Base-by-base conservation (phyloP, 208 protist species). In the Wallacemonas sp. region DNA sequence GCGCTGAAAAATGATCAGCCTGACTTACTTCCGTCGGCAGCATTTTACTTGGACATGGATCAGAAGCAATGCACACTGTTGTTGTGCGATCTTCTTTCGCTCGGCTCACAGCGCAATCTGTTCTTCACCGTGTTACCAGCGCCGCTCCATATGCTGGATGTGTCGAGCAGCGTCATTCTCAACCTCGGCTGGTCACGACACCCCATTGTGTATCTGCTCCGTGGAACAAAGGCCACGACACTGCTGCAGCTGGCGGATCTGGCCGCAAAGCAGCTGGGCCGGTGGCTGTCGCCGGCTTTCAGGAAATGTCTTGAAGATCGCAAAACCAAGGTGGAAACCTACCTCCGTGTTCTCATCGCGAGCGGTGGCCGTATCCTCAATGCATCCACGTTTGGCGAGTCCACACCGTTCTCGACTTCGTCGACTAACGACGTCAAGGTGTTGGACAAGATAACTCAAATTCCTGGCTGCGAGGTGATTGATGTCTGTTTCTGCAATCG, bases 401-500 rank as follows among this genome's bases (percentile, higher is more conserved):
- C 56, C 8, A 49, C 34, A 8, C 38, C 56, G 6, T 45, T 62
- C 22, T 9, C 15, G 15, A 6, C 47, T 8, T 26, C 11, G 9
- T 14, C 15, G 3, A 9, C 5, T 4, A 5, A 30, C 14, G 15
- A 62, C 14, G 4, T 62, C 22, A 27, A 22, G 19, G 9, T 49
- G 14, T 1, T 62, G 5, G 56, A 62, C 41, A 45, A 45, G 39
- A 34, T 62, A 21, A 62, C 65, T 19, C 27, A 59, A 31, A 46
- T 73, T 9, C 33, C 68, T 3, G 74, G 70, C n/a, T 69, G 79
- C 36, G 54, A 60, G 19, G 42, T 66, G 8, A 62, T 85, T 19
- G 68, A 93, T 59, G 81, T 93, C 11, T 61, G 79, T 27, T 93
- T 88, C 54, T 93, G 78, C 67, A 70, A 75, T 38, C 80, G 86